These are phyloP conservation scores for Byssoonygena ceratinophila DNA, from an alignment of 2,329 filamentous ascomycete species.

Conservation along the genomic window DNA sequence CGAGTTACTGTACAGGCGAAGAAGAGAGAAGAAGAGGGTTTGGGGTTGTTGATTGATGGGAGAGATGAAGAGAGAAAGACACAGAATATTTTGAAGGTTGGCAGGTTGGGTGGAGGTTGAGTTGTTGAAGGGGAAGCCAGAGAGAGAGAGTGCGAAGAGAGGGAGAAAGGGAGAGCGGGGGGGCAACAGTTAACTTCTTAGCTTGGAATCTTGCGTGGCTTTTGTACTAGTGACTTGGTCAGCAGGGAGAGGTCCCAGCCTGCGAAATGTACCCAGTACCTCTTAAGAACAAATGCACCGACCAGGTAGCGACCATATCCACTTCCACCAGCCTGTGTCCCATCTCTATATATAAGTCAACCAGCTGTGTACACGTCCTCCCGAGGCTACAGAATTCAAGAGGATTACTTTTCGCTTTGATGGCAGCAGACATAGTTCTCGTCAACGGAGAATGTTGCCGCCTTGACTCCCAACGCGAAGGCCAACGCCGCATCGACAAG, in stretches of 20 bases:
- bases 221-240: slow-evolving; percentile 5
- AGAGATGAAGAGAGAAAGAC: slow-evolving; percentile 13
- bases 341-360: not conserved
- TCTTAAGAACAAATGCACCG: not conserved
- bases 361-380: not conserved
- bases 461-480: not conserved
- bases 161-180: not conserved
- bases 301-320: not conserved
- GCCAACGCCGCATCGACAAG: not conserved
- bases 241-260: not conserved
- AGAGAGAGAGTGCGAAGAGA: too few species aligned
- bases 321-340: not conserved
- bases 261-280: slow-evolving; percentile 4
- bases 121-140: too few species aligned
- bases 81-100: slow-evolving; percentile 11
- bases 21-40: slow-evolving; percentile 5
- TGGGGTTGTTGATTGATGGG: slow-evolving; percentile 13
- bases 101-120: too few species aligned
- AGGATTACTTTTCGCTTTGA: not conserved
- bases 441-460: slow-evolving; percentile 1
- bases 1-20: slow-evolving; percentile 16
- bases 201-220: slow-evolving; percentile 5
- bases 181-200: slow-evolving; percentile 2
- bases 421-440: not conserved
- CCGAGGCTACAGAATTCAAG: slow-evolving; percentile 2